Percentiles rank a stretch among this genome's conserved stretches.
phyloP scores from a whole-genome alignment of 2,329 filamentous ascomycete species.

The Zelopaecilomyces penicillatus region DNA sequence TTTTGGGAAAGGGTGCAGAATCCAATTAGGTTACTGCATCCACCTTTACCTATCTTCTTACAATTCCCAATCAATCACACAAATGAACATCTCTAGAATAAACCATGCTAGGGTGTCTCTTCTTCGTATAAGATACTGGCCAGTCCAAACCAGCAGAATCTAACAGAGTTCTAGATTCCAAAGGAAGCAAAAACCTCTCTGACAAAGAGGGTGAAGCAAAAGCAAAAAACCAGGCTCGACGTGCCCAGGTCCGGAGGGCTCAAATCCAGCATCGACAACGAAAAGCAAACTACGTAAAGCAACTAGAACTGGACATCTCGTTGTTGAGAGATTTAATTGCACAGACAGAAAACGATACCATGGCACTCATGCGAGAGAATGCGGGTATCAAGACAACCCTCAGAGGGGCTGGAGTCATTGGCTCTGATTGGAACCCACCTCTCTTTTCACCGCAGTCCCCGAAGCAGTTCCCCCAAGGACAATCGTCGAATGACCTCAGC shows the following conservation, averaged over 20 bases:
- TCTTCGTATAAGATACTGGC: no score
- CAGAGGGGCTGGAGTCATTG: conserved; percentile 15
- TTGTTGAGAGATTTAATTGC: conserved; percentile 40
- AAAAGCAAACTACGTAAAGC: conserved; percentile 46
- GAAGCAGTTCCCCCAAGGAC: no score
- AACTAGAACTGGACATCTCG: conserved; percentile 44
- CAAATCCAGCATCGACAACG: conserved; percentile 49
- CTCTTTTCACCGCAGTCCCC: conserved; percentile 1
- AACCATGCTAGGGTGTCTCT: no score
- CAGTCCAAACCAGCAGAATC: no score
- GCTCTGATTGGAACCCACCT: conserved; percentile 4
- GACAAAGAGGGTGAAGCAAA: conserved; percentile 13
- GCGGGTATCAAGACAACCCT: conserved; percentile 31
- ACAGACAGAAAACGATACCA: conserved; percentile 30
- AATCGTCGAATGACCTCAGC: not conserved
- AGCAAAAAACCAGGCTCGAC: conserved; percentile 37
- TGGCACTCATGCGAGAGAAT: conserved; percentile 33
- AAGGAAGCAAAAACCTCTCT: not conserved
- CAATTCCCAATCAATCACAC: no score
- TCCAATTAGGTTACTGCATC: no score
- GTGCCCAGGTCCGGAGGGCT: conserved; percentile 44
- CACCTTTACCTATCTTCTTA: no score
- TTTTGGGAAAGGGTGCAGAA: no score
- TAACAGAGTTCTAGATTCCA: no score
- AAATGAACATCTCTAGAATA: no score